Evolutionary conservation across 768 basidiomycete genomes (phyloP).

Genomic region (Mycena galopus): DNA sequence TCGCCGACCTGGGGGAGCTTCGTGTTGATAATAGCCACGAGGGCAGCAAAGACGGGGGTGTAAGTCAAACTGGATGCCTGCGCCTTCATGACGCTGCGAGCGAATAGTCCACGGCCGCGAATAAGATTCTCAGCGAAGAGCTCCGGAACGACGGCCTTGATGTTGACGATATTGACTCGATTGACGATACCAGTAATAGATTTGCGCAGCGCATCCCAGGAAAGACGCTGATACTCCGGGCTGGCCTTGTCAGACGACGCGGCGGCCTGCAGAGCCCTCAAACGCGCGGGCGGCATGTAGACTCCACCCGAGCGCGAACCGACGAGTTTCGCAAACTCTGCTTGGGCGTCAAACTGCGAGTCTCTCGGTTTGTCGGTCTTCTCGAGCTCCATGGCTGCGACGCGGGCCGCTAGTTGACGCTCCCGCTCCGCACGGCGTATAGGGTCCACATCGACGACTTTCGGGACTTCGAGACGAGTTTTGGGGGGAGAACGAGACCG

Average conservation of each 20-base stretch:
- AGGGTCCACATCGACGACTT: conserved; percentile 82
- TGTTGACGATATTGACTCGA: conserved; percentile 96
- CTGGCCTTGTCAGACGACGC: conserved; percentile 86
- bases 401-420: conserved; percentile 79
- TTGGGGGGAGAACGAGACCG: conserved; percentile 58
- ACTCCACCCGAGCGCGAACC: conserved; percentile 91
- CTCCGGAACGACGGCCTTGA: conserved; percentile 93
- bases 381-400: conserved; percentile 78
- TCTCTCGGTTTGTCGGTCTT: conserved; percentile 68
- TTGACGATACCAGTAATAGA: conserved; percentile 99
- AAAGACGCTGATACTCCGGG: conserved; percentile 92
- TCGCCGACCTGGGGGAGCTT: conserved; percentile 98
- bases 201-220: conserved; percentile 98
- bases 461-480: conserved; percentile 45
- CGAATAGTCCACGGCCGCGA: conserved; percentile 92
- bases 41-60: conserved; percentile 95
- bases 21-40: conserved; percentile 96
- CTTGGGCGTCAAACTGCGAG: conserved; percentile 70
- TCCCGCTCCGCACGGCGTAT: conserved; percentile 82
- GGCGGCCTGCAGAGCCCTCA: conserved; percentile 90
- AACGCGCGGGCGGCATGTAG: conserved; percentile 94
- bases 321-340: conserved; percentile 91
- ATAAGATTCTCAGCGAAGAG: conserved; percentile 95
- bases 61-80: conserved; percentile 97
- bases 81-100: conserved; percentile 97